Evolutionary conservation across 768 basidiomycete species (phyloP).

Genomic region (Obba rivulosa): DNA sequence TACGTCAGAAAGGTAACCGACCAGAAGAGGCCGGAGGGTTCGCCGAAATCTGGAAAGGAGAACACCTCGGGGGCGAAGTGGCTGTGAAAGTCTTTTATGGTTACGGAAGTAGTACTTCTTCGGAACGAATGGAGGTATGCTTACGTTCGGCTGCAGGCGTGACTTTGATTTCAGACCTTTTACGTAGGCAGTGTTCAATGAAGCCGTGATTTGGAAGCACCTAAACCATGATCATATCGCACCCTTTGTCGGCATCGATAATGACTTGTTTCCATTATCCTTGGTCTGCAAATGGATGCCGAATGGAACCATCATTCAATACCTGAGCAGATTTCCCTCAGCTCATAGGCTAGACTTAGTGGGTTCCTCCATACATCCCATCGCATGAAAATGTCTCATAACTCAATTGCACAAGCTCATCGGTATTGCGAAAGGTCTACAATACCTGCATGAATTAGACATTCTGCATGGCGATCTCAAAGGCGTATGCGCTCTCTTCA

Average conservation of each 20-base stretch:
- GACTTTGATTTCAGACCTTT: neutral
- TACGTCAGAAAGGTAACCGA: neutral
- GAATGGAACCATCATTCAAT: neutral
- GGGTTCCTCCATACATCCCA: neutral
- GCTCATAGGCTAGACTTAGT: neutral
- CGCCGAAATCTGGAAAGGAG: conserved; percentile 1
- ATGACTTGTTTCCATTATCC: neutral
- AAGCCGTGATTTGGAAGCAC: neutral
- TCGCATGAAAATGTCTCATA: too few species aligned
- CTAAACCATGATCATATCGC: neutral
- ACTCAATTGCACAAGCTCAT: conserved; percentile 6
- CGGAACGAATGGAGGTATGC: neutral
- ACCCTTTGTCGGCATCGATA: neutral
- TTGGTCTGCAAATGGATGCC: conserved; percentile 1
- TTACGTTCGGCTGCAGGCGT: neutral
- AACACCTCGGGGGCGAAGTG: neutral
- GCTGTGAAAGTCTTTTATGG: neutral
- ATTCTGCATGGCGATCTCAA: conserved; percentile 21
- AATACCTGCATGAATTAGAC: conserved; percentile 14
- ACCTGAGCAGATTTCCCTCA: neutral
- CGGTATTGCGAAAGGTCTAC: conserved; percentile 12
- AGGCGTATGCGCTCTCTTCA: conserved; percentile 6
- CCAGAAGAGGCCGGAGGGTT: neutral
- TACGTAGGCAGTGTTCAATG: neutral
- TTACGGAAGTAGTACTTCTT: neutral